Conservation (phyloP, 306 rosid genomes). For the Malus domestica region ASM211411v1 NC_041795.1:11267501-11268000, state of each 20-base stretch:
- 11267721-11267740: background rate
- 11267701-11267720: background rate
- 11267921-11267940: constrained; percentile 19
- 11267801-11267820: background rate
- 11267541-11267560: no score
- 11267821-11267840: background rate
- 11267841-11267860: background rate
- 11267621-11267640: no score
- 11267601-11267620: no score
- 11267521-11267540: no score
- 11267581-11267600: no score
- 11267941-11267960: constrained; percentile 12
- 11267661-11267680: background rate
- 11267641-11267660: background rate
- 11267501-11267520: no score
- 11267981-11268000: background rate
- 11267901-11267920: constrained; percentile 19
- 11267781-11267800: background rate
- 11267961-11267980: background rate
- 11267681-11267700: background rate
- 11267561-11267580: no score
- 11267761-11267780: no score
- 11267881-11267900: background rate
- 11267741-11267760: background rate
- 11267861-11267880: no score